phyloP scores from a whole-genome alignment of 2,329 filamentous ascomycete species.

The Alternaria arborescens region DNA sequence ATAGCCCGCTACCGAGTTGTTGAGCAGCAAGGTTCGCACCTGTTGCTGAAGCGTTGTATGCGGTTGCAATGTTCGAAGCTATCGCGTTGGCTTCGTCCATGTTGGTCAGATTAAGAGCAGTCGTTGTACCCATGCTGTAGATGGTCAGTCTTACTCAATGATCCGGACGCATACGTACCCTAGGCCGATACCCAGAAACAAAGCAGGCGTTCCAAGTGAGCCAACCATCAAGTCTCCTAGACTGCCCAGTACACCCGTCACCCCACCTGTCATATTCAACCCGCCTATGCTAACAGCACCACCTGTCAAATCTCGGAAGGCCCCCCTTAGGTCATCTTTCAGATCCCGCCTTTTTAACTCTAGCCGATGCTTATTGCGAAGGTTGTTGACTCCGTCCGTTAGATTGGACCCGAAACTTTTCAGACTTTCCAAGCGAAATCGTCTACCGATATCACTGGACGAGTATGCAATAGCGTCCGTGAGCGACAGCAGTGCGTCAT shows the following conservation, averaged over 20 bases:
- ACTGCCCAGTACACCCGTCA: slow-evolving; percentile 21
- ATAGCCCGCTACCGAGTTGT: slow-evolving; percentile 37
- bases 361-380: slow-evolving; percentile 12
- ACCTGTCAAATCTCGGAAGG: slow-evolving; percentile 15
- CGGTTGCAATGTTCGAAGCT: slow-evolving; percentile 28
- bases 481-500: slow-evolving; percentile 31
- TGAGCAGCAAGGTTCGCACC: slow-evolving; percentile 38
- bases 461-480: slow-evolving; percentile 33
- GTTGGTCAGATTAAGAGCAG: slow-evolving; percentile 37
- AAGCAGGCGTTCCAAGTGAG: slow-evolving; percentile 35
- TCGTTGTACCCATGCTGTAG: slow-evolving; percentile 35
- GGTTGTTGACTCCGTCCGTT: slow-evolving; percentile 21
- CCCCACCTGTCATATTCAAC: slow-evolving; percentile 22
- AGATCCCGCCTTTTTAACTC: slow-evolving; percentile 16
- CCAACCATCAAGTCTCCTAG: slow-evolving; percentile 22
- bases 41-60: slow-evolving; percentile 31
- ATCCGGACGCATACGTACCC: slow-evolving; percentile 25
- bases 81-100: slow-evolving; percentile 24
- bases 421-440: slow-evolving; percentile 19
- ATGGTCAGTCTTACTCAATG: slow-evolving; percentile 11
- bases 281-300: slow-evolving; percentile 7
- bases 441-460: slow-evolving; percentile 30
- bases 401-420: slow-evolving; percentile 30
- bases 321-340: slow-evolving; percentile 18
- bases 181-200: slow-evolving; percentile 43